Evolutionary conservation across 148 eudicot genomes (phyloP), one percentile per base, ranked within the genome.

Genomic region (Vaccinium vitisidaea): DNA sequence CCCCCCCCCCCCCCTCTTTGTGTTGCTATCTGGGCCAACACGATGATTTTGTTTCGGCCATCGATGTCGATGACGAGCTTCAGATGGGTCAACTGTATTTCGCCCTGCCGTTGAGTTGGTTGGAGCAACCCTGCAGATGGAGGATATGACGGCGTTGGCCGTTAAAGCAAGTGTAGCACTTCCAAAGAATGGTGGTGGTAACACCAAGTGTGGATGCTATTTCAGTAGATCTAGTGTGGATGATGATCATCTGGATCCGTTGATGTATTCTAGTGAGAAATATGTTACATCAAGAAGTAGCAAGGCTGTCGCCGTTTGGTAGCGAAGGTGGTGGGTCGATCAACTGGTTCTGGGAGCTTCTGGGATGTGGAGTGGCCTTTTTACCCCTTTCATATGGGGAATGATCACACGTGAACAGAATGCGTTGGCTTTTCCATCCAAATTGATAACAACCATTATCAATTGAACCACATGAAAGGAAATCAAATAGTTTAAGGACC

Each of bases 101-200:
- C 10, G 90, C 63, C n/a, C 84, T 89, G 76, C 91, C 91, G 23
- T 6, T 75, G 84, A 63, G 39, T 16, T 46, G 87, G 85, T 56
- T 84, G 83, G 84, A 11, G 1, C 80, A 27, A 67, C 86, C 83
- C 83, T 89, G 50, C 81, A 63, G 86, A 90, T 88, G 56, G 88
- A 78, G 75, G 91, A 89, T 12, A 89, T 89, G 89, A 90, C 88
- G 8, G 75, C 85, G 21, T 65, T 89, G 87, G 91, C 90, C 1
- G 84, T 71, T 0, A 88, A 86, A 58, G 91, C 91, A 0, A 86
- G 87, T 77, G 2, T 21, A 61, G 87, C 81, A 36, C 71, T 83
- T 12, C 14, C 11, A 6, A 30, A 21, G 23, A 27, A 77, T 8
- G 25, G n/a, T 5, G 48, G 77, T 36, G 81, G 77, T 13, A 23